Conservation (phyloP, 1,284 basidiomycete genomes). For the Ceratobasidium sp. region DNA sequence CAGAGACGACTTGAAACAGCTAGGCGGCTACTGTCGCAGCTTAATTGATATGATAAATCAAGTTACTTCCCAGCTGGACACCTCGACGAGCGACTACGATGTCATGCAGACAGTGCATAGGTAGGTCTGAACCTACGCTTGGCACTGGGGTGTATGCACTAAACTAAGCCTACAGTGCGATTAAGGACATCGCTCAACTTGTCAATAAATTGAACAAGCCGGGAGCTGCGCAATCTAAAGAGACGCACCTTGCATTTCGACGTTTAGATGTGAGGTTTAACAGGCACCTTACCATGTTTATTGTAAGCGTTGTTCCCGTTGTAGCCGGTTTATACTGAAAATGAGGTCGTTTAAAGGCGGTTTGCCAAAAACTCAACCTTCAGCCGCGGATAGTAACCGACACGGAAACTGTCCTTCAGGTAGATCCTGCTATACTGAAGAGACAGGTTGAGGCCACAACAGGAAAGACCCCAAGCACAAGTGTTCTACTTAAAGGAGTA, state of each 20-base stretch:
- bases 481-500: neutral
- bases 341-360: neutral
- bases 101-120: neutral
- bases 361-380: constrained; percentile 1
- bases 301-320: neutral
- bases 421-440: neutral
- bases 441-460: constrained; percentile 2
- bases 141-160: neutral
- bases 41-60: neutral
- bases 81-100: neutral
- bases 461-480: neutral
- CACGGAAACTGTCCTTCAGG: constrained; percentile 1
- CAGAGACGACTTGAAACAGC: neutral
- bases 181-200: neutral
- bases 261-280: neutral
- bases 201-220: neutral
- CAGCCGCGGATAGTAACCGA: neutral
- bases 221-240: neutral
- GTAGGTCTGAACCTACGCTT: neutral
- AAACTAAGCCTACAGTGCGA: neutral
- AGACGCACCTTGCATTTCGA: constrained; percentile 14
- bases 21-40: neutral
- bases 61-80: neutral
- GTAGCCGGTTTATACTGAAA: neutral
- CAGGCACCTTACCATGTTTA: constrained; percentile 1